phyloP scores from a whole-genome alignment of 1,284 basidiomycete genomes.

The Ustilago shanxiensis region DNA sequence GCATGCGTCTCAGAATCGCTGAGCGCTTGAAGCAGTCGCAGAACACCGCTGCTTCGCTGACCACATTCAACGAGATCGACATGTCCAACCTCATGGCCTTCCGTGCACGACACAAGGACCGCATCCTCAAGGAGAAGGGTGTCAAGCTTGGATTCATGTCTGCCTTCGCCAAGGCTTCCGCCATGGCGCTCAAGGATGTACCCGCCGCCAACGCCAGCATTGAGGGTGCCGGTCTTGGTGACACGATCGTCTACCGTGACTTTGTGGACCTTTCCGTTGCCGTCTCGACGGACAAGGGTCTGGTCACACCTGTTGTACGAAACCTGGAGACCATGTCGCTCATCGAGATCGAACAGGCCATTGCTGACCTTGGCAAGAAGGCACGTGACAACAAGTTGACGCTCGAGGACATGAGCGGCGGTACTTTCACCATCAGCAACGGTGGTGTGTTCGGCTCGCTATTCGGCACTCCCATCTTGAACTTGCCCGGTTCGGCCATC shows the following conservation, averaged over 20 bases:
- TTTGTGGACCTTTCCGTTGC: slow-evolving; percentile 79
- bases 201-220: slow-evolving; percentile 95
- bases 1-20: slow-evolving; percentile 94
- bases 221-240: slow-evolving; percentile 77
- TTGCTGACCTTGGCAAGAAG: slow-evolving; percentile 90
- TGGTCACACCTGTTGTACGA: slow-evolving; percentile 95
- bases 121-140: slow-evolving; percentile 89
- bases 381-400: slow-evolving; percentile 94
- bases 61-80: slow-evolving; percentile 99
- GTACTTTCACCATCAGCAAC: slow-evolving; percentile 98
- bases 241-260: slow-evolving; percentile 95
- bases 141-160: slow-evolving; percentile 99
- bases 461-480: slow-evolving; percentile 93
- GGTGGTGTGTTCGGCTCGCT: slow-evolving; percentile 98
- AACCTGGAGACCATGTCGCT: slow-evolving; percentile 90
- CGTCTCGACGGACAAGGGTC: slow-evolving; percentile 95
- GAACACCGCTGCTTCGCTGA: slow-evolving; percentile 94
- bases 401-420: slow-evolving; percentile 87
- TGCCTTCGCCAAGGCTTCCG: slow-evolving; percentile 90
- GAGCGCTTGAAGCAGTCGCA: slow-evolving; percentile 98
- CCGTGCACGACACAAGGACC: slow-evolving; percentile 95
- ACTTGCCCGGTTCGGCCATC: slow-evolving; percentile 93
- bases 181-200: slow-evolving; percentile 89
- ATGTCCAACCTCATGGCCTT: slow-evolving; percentile 96
- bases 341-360: slow-evolving; percentile 92